Evolutionary conservation across 352 stramenopile species (phyloP), one percentile per base, ranked within the genome.

Genomic region (Globisporangium paroecandrum): DNA sequence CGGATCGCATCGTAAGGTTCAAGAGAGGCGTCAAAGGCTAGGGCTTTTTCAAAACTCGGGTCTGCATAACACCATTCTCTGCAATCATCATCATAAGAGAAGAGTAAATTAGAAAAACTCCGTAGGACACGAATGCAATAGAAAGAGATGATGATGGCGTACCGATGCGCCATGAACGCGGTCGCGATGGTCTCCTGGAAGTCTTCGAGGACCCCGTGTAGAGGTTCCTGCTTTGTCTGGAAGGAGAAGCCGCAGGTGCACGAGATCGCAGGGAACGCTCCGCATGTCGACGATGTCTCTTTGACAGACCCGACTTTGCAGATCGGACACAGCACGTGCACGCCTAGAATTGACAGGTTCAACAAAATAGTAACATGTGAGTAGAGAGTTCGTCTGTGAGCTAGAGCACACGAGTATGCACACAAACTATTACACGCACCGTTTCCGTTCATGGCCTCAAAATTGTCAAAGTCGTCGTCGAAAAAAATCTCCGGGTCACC

Each of bases 121-220:
- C 1, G n/a, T 18, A 13, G 10, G 22, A 12, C 18, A 59, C 27
- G 29, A 38, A 43, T 55, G 18, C 13, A 63, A 54, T 15, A 32
- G 20, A n/a, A 51, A 32, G 7, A 20, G 3, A 22, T 18, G n/a
- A 65, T 46, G 22, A 27, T 24, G 65, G 63, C 76, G 58, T 66
- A 90, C 81, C 81, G 77, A 72, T 91, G 83, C 13, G 65, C 65
- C 70, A 89, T 76, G 54, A 87, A 91, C 7, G 83, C 81, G 10
- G 73, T 65, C 34, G 76, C 72, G 41, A 91, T 75, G 38, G 77
- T 81, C 55, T 89, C 79, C 58, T 87, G 81, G 43, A 91, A 87
- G 51, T 90, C 79, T 47, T 87, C 68, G 34, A 91, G 65, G 8
- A 78, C 76, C 8, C 79, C 75, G 58, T 89, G 75, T 24, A 84